Base-by-base conservation (phyloP, 352 stramenopile species). In the Phytophthora podocarpi region DNA sequence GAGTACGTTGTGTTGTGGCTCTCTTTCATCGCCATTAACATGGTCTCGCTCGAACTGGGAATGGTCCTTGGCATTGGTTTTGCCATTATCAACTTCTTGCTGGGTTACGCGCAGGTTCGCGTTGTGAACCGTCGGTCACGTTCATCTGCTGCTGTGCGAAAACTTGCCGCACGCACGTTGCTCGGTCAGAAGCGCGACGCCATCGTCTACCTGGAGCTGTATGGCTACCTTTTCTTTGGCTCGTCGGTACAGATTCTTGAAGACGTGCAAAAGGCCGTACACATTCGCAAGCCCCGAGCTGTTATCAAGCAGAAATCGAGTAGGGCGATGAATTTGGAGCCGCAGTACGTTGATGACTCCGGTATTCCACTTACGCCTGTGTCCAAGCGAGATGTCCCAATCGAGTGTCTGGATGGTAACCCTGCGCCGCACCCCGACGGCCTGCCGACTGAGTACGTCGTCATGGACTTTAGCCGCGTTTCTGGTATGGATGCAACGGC, bases 11-110 rank as follows among this genome's bases (percentile, higher is more conserved):
- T 98, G 61, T 79, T 96, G 15, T 80, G 98, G 61, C 50, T 84
- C 5, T 98, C 97, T 34, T 99, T 99, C 83, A 79, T 87, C 37
- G 78, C 95, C 9, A 98, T 99, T 61, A 97, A 98, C 68, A 78
- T 89, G 48, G 72, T 97, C 16, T 96, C 92, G n/a, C 89, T 99
- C n/a, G 95, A 98, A 65, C 80, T 97, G 57, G 97, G 97, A 31
- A 99, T 99, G 78, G 48, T 98, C 8, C 62, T 95, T 13, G 97
- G 96, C 34, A 91, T 99, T 24, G 57, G 87, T 7, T 78, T 98
- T 36, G 90, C 90, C 16, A 90, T 93, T 47, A 70, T 95, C 53
- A 93, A 93, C 63, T 93, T 95, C 50, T 62, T 95, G 63, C 37
- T 95, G 5, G 86, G 84, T 10, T 95, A 95, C 53, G 79, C 82